Evolutionary conservation across 1,284 basidiomycete species (phyloP).

Genomic region (Naganishia albida): DNA sequence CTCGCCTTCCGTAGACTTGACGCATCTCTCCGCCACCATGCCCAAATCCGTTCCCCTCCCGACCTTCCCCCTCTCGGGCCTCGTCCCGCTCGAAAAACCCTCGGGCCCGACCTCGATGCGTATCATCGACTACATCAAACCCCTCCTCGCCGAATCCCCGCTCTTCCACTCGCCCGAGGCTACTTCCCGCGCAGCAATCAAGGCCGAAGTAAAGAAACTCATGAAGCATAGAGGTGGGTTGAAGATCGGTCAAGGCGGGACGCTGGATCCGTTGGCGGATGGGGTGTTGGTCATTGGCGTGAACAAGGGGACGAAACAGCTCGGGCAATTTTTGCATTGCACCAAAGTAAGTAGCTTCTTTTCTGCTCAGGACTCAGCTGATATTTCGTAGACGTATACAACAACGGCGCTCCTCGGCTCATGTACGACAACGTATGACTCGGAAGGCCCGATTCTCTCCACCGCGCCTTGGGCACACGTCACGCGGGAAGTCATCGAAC

Average conservation of each 20-base stretch:
- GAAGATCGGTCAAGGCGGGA: conserved; percentile 64
- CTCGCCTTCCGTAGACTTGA: no score
- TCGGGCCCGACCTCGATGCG: conserved; percentile 65
- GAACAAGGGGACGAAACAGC: conserved; percentile 84
- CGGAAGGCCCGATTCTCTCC: conserved; percentile 74
- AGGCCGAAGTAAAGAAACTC: conserved; percentile 30
- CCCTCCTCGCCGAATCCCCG: conserved; percentile 71
- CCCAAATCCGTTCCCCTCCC: conserved; percentile 47
- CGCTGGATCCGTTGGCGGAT: conserved; percentile 88
- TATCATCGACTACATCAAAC: conserved; percentile 81
- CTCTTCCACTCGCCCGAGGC: conserved; percentile 66
- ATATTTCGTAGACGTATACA: conserved; percentile 71
- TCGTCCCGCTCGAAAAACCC: conserved; percentile 55
- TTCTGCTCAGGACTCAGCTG: neutral
- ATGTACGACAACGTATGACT: conserved; percentile 93
- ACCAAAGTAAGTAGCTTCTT: conserved; percentile 67
- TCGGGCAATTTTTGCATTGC: conserved; percentile 83
- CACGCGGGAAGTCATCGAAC: conserved; percentile 72
- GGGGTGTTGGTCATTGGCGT: conserved; percentile 88
- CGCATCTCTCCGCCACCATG: conserved; percentile 39
- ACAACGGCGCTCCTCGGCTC: conserved; percentile 90
- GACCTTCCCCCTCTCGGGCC: conserved; percentile 51
- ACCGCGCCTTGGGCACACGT: conserved; percentile 80
- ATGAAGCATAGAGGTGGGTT: conserved; percentile 50
- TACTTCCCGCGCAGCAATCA: conserved; percentile 12